phyloP scores from a whole-genome alignment of 202 grass and related monocot species.

The Zoysia matrella region DNA sequence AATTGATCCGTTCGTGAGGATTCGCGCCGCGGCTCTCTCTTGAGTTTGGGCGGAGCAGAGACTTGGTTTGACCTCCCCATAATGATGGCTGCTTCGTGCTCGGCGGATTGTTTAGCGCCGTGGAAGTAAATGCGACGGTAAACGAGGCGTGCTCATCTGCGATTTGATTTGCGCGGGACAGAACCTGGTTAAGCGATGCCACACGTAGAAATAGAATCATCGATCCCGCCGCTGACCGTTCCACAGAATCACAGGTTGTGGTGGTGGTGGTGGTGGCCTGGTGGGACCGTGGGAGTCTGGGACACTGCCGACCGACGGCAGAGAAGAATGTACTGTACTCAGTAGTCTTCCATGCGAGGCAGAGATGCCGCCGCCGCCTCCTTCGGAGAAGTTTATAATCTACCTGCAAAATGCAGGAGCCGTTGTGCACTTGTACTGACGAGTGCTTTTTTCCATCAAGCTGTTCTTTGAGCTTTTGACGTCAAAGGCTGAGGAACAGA shows the following conservation, averaged over 20 bases:
- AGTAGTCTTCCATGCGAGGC: neutral
- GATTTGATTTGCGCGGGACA: neutral
- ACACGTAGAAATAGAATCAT: neutral
- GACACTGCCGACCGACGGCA: neutral
- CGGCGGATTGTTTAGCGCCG: neutral
- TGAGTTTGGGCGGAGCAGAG: conserved; percentile 15
- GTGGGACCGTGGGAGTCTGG: no score
- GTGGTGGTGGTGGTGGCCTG: no score
- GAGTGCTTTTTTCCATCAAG: neutral
- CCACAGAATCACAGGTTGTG: neutral
- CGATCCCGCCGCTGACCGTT: conserved; percentile 47
- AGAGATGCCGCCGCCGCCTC: neutral
- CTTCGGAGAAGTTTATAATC: neutral
- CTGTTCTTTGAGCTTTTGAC: neutral
- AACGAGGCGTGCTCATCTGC: conserved; percentile 2
- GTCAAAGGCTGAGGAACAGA: neutral
- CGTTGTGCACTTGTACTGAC: neutral
- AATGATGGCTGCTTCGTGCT: conserved; percentile 15
- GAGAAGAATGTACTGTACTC: no score
- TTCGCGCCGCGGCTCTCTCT: conserved; percentile 1
- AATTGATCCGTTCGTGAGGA: conserved; percentile 37
- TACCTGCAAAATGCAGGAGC: neutral
- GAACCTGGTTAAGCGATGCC: neutral
- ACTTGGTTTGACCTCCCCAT: conserved; percentile 43
- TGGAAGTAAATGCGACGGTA: conserved; percentile 30